Percentiles rank a stretch among this genome's conserved stretches.
Conservation (phyloP, 495 filamentous ascomycete species). For the Pyrenula aspistea region DNA sequence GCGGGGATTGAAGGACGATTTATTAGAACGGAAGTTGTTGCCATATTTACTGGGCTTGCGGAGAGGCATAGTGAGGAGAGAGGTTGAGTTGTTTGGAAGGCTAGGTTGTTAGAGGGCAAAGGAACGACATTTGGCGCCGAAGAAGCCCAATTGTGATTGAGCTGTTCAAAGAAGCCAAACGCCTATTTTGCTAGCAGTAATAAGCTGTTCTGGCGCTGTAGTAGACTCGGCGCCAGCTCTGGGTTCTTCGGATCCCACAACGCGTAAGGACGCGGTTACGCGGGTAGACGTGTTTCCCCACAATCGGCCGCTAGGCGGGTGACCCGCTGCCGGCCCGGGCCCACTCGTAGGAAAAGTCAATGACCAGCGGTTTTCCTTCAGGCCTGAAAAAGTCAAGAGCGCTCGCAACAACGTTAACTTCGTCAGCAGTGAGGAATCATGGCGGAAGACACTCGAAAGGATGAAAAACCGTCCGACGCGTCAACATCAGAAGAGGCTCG, state of each 20-base stretch:
- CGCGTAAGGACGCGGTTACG: not conserved
- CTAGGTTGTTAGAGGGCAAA: not conserved
- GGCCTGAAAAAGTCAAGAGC: no score
- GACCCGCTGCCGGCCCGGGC: not conserved
- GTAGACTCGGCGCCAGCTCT: not conserved
- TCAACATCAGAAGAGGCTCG: not conserved
- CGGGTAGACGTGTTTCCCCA: not conserved
- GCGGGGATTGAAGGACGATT: conserved; percentile 37
- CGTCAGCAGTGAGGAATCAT: conserved; percentile 20
- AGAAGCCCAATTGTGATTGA: no score
- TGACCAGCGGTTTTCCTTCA: not conserved
- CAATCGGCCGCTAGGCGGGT: not conserved
- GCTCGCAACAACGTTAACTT: no score
- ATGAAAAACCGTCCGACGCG: conserved; percentile 2
- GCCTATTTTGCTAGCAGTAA: no score
- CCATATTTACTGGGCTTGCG: conserved; percentile 43
- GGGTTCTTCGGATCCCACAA: not conserved
- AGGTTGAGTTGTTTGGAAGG: no score
- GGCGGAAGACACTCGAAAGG: conserved; percentile 42
- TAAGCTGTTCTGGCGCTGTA: no score
- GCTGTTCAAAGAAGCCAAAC: no score
- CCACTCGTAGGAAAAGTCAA: not conserved
- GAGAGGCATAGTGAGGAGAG: conserved; percentile 41
- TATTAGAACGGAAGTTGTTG: conserved; percentile 37
- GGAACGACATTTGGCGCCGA: no score